Evolutionary conservation across 2,329 filamentous ascomycete species (phyloP).

Genomic region (Botryotinia convoluta): DNA sequence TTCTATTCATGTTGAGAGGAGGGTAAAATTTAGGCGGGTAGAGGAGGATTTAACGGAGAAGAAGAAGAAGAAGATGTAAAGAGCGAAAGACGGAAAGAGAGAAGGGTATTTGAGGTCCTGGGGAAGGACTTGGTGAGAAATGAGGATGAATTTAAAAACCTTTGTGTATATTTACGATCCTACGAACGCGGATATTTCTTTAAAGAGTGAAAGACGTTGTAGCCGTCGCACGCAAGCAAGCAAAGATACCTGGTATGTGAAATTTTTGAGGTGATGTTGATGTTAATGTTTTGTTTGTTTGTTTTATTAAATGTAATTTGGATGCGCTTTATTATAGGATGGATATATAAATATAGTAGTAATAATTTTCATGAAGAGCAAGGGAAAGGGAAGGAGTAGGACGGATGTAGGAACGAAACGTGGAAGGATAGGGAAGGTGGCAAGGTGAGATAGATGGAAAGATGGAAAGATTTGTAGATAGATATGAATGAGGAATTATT

Average conservation of each 20-base stretch:
- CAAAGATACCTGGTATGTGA: background rate
- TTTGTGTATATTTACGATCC: slow-evolving; percentile 23
- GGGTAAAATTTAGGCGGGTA: background rate
- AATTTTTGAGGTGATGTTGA: background rate
- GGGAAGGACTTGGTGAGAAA: slow-evolving; percentile 1
- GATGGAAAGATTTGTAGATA: background rate
- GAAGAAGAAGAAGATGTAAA: background rate
- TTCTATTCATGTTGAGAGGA: slow-evolving; percentile 16
- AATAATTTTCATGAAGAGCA: background rate
- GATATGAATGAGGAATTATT: background rate
- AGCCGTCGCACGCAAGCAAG: background rate
- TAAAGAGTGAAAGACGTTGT: background rate
- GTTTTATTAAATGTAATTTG: background rate
- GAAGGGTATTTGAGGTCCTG: background rate
- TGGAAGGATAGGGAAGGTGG: too few species aligned
- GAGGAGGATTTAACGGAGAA: background rate
- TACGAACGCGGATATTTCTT: slow-evolving; percentile 18
- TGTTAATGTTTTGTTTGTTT: background rate
- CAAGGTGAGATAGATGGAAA: too few species aligned
- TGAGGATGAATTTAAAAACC: background rate
- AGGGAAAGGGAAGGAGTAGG: too few species aligned
- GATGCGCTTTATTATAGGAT: background rate
- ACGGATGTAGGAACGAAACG: too few species aligned
- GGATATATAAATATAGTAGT: background rate
- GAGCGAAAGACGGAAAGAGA: background rate